Base-by-base conservation (phyloP, 768 basidiomycete species). In the Hydnum rufescens region DNA sequence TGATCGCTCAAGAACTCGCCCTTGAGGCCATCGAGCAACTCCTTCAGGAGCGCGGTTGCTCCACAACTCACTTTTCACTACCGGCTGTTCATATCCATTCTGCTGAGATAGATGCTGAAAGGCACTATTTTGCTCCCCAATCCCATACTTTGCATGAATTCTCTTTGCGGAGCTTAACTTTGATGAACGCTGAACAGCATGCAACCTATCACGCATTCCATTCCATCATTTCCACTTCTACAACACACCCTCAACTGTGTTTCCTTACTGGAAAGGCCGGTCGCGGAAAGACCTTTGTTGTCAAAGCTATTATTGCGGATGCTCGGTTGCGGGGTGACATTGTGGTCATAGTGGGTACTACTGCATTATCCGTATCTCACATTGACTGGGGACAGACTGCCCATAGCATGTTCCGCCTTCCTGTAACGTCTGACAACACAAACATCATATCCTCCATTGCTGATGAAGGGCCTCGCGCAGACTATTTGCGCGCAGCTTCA, bases 241-340 rank as follows among this genome's bases (percentile, higher is more conserved):
- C 57, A 1, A 31, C 51, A 0, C 23, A 42, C 1, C 57, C 62
- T 3, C 53, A 65, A 0, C 58, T 53, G 32, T 55, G 60, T 5
- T 69, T 69, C 52, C 51, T 71, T 4, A 64, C 70, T 55, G 68
- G 69, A 1, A 64, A 65, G 51, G 68, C 70, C 2, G 70, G 70
- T 0, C 55, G 67, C 2, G 70, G 69, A 0, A 71, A 71, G 56
- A 71, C 68, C 0, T 68, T 62, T 30, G 30, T 70, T 1, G 54
- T 67, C 1, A 64, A 64, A 32, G 59, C 67, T 0, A 49, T 71
- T 3, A 66, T 65, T 44, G 62, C 63, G 53, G 57, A 55, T 28
- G 34, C 69, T 0, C 57, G 68, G 6, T 51, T 59, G 0, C 29
- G 28, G 1, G 61, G 61, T 1, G 51, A 59, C 19, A 66, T 70